Base-by-base conservation (phyloP, 495 filamentous ascomycete species). In the Neurospora cerealis region DNA sequence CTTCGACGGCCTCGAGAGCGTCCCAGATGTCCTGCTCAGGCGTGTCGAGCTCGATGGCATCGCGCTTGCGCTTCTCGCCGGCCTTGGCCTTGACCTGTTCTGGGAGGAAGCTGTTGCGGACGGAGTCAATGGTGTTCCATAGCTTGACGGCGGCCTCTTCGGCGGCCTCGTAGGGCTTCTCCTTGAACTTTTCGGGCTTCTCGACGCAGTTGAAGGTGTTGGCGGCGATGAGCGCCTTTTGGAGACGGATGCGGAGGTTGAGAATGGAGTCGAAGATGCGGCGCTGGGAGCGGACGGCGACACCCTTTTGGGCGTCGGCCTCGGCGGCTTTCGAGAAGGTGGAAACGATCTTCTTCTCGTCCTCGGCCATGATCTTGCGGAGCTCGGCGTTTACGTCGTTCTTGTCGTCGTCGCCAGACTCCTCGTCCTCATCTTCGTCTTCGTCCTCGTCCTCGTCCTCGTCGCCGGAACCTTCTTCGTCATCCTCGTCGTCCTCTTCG, bases 81-180 rank as follows among this genome's bases (percentile, higher is more conserved):
- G 80, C 75, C 73, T 80, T 81, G 40, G 77, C 76, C n/a, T 70
- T 36, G 60, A 79, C 78, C 40, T 75, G 72, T 3, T 82, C 79
- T n/a, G 83, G 78, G 38, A 83, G 74, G 11, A 85, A 80, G 70
- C 85, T 88, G 24, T 84, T 80, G 17, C 95, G 91, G 73, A 97
- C 88, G 32, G 86, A 86, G 77, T 94, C 91, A 37, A 99, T 86
- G 2, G 91, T 90, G 75, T 91, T 95, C 91, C 93, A 97, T 54
- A 99, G 87, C 60, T 90, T 90, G 34, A 97, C 82, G 0, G 94
- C 96, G n/a, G 95, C 95, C 24, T 88, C 87, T 83, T 98, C 96
- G 10, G 95, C 96, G 0, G 91, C 92, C 74, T 90, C 86, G 76
- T 88, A 97, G 80, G 83, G 84, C 76, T 81, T 80, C 11, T 76